phyloP scores from a whole-genome alignment of 2,329 filamentous ascomycete genomes.

The Pseudocercospora fuligena region DNA sequence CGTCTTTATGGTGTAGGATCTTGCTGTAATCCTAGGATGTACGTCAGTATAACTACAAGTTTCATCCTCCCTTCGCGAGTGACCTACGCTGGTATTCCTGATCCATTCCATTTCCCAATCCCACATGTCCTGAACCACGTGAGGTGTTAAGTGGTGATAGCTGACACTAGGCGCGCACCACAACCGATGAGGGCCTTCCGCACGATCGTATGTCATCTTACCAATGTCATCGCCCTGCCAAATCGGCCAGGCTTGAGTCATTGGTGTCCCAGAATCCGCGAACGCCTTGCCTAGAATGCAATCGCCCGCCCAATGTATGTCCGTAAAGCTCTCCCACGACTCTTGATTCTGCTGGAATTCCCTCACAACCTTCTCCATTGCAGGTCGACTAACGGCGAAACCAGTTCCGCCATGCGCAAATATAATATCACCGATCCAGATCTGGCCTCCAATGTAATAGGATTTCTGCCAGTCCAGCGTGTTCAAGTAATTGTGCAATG shows the following conservation, averaged over 20 bases:
- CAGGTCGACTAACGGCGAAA: constrained; percentile 47
- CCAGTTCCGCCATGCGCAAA: constrained; percentile 49
- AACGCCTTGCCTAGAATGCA: constrained; percentile 37
- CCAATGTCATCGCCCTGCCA: constrained; percentile 34
- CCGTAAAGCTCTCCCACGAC: constrained; percentile 33
- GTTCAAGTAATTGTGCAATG: constrained; percentile 47
- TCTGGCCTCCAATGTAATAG: constrained; percentile 49
- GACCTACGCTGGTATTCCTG: constrained; percentile 21
- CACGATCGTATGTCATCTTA: constrained; percentile 31
- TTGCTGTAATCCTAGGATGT: constrained; percentile 11
- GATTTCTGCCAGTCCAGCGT: constrained; percentile 47
- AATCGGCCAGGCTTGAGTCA: constrained; percentile 35
- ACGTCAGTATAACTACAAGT: constrained; percentile 15
- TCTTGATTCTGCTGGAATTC: constrained; percentile 49
- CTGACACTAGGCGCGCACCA: constrained; percentile 35
- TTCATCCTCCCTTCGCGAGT: constrained; percentile 15
- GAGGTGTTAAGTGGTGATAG: constrained; percentile 34
- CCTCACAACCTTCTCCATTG: constrained; percentile 38
- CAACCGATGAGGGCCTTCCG: constrained; percentile 29
- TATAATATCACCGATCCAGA: constrained; percentile 41
- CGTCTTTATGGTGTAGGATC: constrained; percentile 30
- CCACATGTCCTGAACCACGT: constrained; percentile 31
- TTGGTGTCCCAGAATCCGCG: constrained; percentile 28
- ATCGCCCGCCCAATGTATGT: constrained; percentile 38
- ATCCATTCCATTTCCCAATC: constrained; percentile 35